phyloP scores from a whole-genome alignment of 345 rosid genomes.

The Luvunga scandens region DNA sequence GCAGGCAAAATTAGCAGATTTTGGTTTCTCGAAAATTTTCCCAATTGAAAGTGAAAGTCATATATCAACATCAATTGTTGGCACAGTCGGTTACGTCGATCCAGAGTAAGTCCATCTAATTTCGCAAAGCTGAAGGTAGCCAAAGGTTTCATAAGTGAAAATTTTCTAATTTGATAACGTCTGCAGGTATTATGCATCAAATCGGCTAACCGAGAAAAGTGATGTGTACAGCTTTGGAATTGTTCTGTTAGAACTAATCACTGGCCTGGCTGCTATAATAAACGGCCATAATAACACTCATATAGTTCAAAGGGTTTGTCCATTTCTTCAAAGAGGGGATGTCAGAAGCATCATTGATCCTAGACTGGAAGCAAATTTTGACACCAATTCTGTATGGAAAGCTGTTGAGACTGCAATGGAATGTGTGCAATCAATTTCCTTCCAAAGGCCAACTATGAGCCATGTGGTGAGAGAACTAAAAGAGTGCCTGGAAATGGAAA shows the following conservation, averaged over 20 bases:
- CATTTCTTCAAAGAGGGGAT: slow-evolving; percentile 27
- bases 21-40: slow-evolving; percentile 40
- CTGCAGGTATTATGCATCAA: slow-evolving; percentile 19
- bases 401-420: slow-evolving; percentile 32
- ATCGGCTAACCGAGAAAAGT: slow-evolving; percentile 24
- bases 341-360: slow-evolving; percentile 30
- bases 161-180: neutral
- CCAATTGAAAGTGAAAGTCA: slow-evolving; percentile 35
- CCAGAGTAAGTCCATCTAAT: slow-evolving; percentile 13
- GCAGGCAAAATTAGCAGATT: slow-evolving; percentile 45
- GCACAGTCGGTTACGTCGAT: slow-evolving; percentile 44
- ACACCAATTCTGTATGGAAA: slow-evolving; percentile 33
- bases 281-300: slow-evolving; percentile 6
- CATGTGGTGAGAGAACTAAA: slow-evolving; percentile 27
- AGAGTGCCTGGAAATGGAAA: slow-evolving; percentile 24
- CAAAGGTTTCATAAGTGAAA: neutral
- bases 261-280: slow-evolving; percentile 25
- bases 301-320: slow-evolving; percentile 17
- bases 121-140: neutral
- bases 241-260: slow-evolving; percentile 36
- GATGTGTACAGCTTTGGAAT: slow-evolving; percentile 47
- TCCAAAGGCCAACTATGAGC: slow-evolving; percentile 34
- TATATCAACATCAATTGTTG: slow-evolving; percentile 31
- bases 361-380: slow-evolving; percentile 21
- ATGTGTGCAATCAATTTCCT: slow-evolving; percentile 22